Evolutionary conservation across 352 stramenopile genomes (phyloP).

Genomic region (Globisporangium nagaii): DNA sequence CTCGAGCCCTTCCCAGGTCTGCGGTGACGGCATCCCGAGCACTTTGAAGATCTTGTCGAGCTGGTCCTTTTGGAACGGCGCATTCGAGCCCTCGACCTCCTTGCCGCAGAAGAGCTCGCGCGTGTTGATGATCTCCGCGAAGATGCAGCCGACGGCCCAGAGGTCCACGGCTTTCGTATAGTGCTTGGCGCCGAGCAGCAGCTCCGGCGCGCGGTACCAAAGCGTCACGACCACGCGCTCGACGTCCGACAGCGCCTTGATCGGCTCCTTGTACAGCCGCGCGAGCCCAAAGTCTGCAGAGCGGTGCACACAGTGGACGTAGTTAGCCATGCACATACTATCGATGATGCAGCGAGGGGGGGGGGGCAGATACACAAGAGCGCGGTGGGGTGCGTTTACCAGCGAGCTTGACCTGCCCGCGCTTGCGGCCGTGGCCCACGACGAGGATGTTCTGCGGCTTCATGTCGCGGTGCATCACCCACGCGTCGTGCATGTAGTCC

Average conservation of each 20-base stretch:
- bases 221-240: constrained; percentile 94
- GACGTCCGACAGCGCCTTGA: constrained; percentile 85
- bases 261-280: constrained; percentile 85
- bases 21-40: constrained; percentile 79
- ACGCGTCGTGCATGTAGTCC: constrained; percentile 91
- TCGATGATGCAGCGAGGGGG: too few relatives aligned
- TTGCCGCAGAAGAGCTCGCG: constrained; percentile 86
- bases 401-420: constrained; percentile 80
- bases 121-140: constrained; percentile 90
- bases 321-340: too few relatives aligned
- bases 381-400: too few relatives aligned
- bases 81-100: constrained; percentile 83
- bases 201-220: constrained; percentile 94
- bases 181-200: constrained; percentile 89
- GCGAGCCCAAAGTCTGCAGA: constrained; percentile 75
- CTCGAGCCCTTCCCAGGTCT: constrained; percentile 81
- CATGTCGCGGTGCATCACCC: constrained; percentile 93
- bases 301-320: too few relatives aligned
- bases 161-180: constrained; percentile 96
- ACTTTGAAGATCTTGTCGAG: constrained; percentile 90
- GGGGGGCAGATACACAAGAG: background rate
- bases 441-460: constrained; percentile 94
- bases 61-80: constrained; percentile 88
- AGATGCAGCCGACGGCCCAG: constrained; percentile 95
- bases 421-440: constrained; percentile 75